Percentiles rank a stretch among this genome's conserved stretches.
Evolutionary conservation across 2,329 filamentous ascomycete genomes (phyloP).

Genomic region (Coleophoma crateriformis): DNA sequence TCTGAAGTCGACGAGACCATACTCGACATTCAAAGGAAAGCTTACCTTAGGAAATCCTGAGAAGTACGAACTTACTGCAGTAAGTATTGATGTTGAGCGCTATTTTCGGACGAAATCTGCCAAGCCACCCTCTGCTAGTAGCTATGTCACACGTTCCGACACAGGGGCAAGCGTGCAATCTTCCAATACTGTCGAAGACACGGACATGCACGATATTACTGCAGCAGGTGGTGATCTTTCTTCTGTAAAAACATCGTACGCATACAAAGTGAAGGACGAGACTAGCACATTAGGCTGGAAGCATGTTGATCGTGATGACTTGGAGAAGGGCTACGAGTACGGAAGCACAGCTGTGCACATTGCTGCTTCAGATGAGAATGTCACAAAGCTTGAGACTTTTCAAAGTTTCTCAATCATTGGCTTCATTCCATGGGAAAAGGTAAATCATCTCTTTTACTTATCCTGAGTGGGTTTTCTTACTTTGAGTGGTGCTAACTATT

Average conservation of each 20-base stretch:
- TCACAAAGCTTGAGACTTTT: constrained; percentile 78
- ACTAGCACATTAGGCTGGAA: constrained; percentile 70
- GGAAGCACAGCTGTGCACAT: constrained; percentile 89
- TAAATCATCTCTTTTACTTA: constrained; percentile 17
- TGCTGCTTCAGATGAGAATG: constrained; percentile 76
- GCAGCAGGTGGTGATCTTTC: constrained; percentile 45
- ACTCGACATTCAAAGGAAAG: constrained; percentile 72
- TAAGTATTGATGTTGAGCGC: constrained; percentile 82
- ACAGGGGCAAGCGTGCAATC: constrained; percentile 41
- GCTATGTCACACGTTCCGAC: constrained; percentile 54
- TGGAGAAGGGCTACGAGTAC: constrained; percentile 94
- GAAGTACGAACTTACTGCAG: constrained; percentile 61
- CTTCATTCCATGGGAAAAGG: constrained; percentile 71
- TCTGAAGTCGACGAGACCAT: constrained; percentile 69
- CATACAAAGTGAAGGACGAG: constrained; percentile 76
- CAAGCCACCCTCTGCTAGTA: constrained; percentile 68
- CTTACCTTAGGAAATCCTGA: constrained; percentile 74
- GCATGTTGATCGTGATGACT: constrained; percentile 73
- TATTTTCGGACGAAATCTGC: constrained; percentile 84
- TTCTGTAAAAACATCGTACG: constrained; percentile 69
- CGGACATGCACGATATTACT: constrained; percentile 34
- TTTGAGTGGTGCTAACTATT: constrained; percentile 3
- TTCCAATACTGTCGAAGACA: constrained; percentile 38
- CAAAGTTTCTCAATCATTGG: constrained; percentile 78
- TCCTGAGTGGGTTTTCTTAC: not conserved